Conservation (phyloP, 179 eudicot species). For the Drosera spatulata region DNA sequence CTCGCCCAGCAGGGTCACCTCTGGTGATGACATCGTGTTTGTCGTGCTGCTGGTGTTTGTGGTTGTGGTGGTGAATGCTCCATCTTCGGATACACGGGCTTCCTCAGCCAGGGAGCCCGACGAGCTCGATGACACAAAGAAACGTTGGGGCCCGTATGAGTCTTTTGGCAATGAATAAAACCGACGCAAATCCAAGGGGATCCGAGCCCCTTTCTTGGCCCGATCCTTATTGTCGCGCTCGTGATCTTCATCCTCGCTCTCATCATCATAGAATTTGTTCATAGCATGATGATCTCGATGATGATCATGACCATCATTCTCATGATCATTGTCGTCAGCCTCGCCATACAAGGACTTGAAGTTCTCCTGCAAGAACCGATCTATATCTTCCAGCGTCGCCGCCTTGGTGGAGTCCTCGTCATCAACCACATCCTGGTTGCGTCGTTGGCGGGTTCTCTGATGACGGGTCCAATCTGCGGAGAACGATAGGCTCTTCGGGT, state of each 20-base stretch:
- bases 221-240: not conserved
- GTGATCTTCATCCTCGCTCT: not conserved
- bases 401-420: slow-evolving; percentile 1
- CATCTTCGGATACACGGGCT: slow-evolving; percentile 13
- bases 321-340: not conserved
- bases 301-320: too few species aligned
- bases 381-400: slow-evolving; percentile 28
- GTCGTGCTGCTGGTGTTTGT: slow-evolving; percentile 14
- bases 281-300: too few species aligned
- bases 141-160: slow-evolving; percentile 24
- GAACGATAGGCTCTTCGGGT: slow-evolving; percentile 30
- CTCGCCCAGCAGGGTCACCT: slow-evolving; percentile 1
- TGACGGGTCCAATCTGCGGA: slow-evolving; percentile 1
- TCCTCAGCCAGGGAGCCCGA: slow-evolving; percentile 17
- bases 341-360: slow-evolving; percentile 23
- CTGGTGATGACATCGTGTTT: slow-evolving; percentile 7
- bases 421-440: not conserved
- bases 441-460: not conserved
- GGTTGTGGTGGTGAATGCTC: not conserved
- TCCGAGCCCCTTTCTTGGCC: not conserved
- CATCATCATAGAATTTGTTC: not conserved
- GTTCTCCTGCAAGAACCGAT: slow-evolving; percentile 25
- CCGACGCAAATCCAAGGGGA: slow-evolving; percentile 8
- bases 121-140: slow-evolving; percentile 20
- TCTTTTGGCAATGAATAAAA: slow-evolving; percentile 10